Percentiles rank a stretch among this genome's conserved stretches.
phyloP scores from a whole-genome alignment of 805 yeast genomes.

The Yamadazyma paraphyllophila region DNA sequence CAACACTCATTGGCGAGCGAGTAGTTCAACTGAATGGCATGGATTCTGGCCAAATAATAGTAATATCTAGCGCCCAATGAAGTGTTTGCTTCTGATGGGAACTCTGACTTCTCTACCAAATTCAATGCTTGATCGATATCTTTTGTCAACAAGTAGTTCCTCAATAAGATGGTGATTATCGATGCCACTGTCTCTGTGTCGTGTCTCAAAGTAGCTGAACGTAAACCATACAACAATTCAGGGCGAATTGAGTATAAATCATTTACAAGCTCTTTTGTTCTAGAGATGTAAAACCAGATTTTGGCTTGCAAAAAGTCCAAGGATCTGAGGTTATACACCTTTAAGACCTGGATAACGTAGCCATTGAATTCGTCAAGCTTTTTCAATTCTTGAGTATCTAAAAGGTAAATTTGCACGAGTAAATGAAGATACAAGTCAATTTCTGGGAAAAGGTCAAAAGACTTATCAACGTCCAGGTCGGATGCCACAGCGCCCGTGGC shows the following conservation, averaged over 20 bases:
- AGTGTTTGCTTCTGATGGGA: slow-evolving; percentile 80
- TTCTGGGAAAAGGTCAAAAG: slow-evolving; percentile 59
- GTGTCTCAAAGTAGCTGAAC: slow-evolving; percentile 88
- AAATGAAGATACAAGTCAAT: slow-evolving; percentile 76
- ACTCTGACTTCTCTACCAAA: slow-evolving; percentile 82
- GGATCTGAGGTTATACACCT: slow-evolving; percentile 72
- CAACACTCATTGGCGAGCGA: slow-evolving; percentile 86
- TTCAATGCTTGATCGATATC: slow-evolving; percentile 87
- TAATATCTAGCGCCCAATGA: slow-evolving; percentile 89
- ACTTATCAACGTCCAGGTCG: slow-evolving; percentile 22
- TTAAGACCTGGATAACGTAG: slow-evolving; percentile 51
- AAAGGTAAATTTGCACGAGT: slow-evolving; percentile 70
- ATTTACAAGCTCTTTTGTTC: slow-evolving; percentile 65
- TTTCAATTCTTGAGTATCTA: slow-evolving; percentile 56
- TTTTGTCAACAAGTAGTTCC: slow-evolving; percentile 74
- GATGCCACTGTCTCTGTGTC: slow-evolving; percentile 90
- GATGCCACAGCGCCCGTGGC: slow-evolving; percentile 24
- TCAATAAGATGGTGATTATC: slow-evolving; percentile 77
- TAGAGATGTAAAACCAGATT: slow-evolving; percentile 85
- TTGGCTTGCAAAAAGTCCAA: slow-evolving; percentile 86
- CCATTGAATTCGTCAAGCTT: slow-evolving; percentile 54
- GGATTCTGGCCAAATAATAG: slow-evolving; percentile 86
- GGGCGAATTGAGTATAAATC: slow-evolving; percentile 63
- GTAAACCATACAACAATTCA: slow-evolving; percentile 66
- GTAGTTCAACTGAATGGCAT: slow-evolving; percentile 89